Base-by-base conservation (phyloP, 805 yeast species). In the Brettanomyces naardenensis region DNA sequence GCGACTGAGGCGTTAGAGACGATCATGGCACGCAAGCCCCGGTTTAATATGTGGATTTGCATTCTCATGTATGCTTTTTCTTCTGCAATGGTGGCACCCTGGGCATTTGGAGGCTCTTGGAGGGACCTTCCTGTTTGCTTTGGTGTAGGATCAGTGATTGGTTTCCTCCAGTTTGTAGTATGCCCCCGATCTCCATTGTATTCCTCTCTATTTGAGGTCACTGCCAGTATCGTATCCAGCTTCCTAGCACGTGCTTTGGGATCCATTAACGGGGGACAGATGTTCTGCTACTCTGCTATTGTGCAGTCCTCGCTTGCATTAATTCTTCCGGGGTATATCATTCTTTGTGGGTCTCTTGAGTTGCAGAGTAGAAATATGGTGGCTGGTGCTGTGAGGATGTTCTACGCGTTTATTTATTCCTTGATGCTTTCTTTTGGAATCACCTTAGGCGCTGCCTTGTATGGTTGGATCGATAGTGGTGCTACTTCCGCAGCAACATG, bases 311-410 rank as follows among this genome's bases (percentile, higher is more conserved):
- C 95, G 0, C 58, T 90, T 35, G 95, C 97, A 0, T 66, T 90
- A 51, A 90, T 90, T 56, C 69, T 90, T 37, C 97, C 97, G 0
- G 97, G 97, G 0, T 90, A 88, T 54, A 87, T 89, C 45, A 88
- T 90, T 59, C 62, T 90, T 18, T 83, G 95, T 63, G 97, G 97
- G 2, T 84, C 97, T 0, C 62, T 90, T 39, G 97, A 90, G 52
- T 63, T 90, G 31, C 97, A 90, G 61, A 80, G 95, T 11, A 71
- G 90, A 53, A 90, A 86, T 49, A 55, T 90, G 34, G 95, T 90
- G 19, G 95, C 97, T 0, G 97, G 97, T 0, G 71, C 95, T 1
- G 97, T 90, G 36, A 68, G 97, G 56, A 90, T 90, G 97, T 89
- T 90, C 56, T 90, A 90, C 59, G 97, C 97, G 7, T 80, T 89